Evolutionary conservation across 164 flowering plant genomes (phyloP).

Genomic region (Euptelea pleiosperma): DNA sequence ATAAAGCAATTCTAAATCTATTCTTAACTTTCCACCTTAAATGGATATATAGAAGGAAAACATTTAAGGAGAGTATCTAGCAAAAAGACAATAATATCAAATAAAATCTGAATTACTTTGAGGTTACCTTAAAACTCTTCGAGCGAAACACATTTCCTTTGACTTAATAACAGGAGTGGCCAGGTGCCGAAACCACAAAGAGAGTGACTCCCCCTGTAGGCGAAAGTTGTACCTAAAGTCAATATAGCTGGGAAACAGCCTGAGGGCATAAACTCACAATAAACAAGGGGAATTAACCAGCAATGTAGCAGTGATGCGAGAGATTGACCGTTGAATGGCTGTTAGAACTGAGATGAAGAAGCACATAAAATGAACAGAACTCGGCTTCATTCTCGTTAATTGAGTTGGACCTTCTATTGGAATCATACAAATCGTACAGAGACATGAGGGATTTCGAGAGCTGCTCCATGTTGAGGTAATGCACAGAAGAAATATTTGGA

Average conservation of each 20-base stretch:
- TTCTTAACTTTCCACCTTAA: background rate
- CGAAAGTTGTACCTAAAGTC: slow-evolving; percentile 6
- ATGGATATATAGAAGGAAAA: background rate
- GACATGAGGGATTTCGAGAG: slow-evolving; percentile 62
- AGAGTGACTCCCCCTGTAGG: slow-evolving; percentile 68
- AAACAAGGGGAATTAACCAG: slow-evolving; percentile 1
- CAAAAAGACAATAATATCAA: background rate
- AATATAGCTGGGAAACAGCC: slow-evolving; percentile 1
- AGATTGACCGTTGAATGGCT: slow-evolving; percentile 47
- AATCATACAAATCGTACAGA: slow-evolving; percentile 60
- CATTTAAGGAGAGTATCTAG: background rate
- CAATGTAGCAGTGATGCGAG: slow-evolving; percentile 2
- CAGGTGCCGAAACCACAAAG: slow-evolving; percentile 62
- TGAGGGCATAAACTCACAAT: background rate
- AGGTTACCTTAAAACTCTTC: slow-evolving; percentile 58
- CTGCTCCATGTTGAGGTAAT: slow-evolving; percentile 82
- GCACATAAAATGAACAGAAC: slow-evolving; percentile 70
- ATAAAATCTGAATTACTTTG: background rate
- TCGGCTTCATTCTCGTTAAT: slow-evolving; percentile 58
- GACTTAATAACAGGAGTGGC: slow-evolving; percentile 49
- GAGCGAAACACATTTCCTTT: slow-evolving; percentile 68
- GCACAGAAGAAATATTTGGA: slow-evolving; percentile 45
- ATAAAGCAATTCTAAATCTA: too few relatives aligned
- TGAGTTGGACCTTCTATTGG: slow-evolving; percentile 35
- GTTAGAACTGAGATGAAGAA: slow-evolving; percentile 66